Base-by-base conservation (phyloP, 768 basidiomycete genomes). In the Tylopilus felleus region DNA sequence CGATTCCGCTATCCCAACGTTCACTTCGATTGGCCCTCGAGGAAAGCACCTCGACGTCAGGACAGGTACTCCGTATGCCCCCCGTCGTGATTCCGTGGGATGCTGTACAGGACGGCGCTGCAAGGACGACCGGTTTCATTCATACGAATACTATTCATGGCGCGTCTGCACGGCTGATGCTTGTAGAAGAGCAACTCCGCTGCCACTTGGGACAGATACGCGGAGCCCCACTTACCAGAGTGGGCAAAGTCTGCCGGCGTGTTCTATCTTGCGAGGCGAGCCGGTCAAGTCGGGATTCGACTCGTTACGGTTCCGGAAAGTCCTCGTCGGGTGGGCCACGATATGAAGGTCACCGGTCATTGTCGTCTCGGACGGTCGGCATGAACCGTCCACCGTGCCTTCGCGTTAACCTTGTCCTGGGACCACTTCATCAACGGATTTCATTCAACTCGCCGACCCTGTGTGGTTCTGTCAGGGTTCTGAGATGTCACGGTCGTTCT, bases 1-100 rank as follows among this genome's bases (percentile, higher is more conserved):
- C 65, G 66, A 57, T 56, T 61, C 65, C 66, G 65, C 47, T 65
- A 28, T 60, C 47, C 58, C 49, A 63, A 49, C 33, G 51, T 55
- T 39, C 4, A 21, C 65, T 65, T 65, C 62, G 48, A 65, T 56
- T 51, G 56, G 44, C 59, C 62, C 50, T 63, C 53, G 57, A 65
- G 38, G 49, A 51, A 39, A 50, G 33, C 45, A 53, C 39, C 62
- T 42, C 48, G 47, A 53, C 49, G 43, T 27, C 38, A 40, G 33
- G 27, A 41, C 41, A 23, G 25, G 35, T 23, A 31, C 14, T 52
- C 47, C 33, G 17, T 48, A 46, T 59, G 54, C 58, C 64, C 55
- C 57, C 49, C 35, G 46, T 49, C 36, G 31, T 31, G 22, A 23
- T 60, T 38, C 60, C 47, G 52, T 41, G 54, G 49, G 23, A 33